Percentiles rank a stretch among this genome's conserved stretches.
phyloP scores from a whole-genome alignment of 2,329 filamentous ascomycete species.

The Ophiobolus disseminans region DNA sequence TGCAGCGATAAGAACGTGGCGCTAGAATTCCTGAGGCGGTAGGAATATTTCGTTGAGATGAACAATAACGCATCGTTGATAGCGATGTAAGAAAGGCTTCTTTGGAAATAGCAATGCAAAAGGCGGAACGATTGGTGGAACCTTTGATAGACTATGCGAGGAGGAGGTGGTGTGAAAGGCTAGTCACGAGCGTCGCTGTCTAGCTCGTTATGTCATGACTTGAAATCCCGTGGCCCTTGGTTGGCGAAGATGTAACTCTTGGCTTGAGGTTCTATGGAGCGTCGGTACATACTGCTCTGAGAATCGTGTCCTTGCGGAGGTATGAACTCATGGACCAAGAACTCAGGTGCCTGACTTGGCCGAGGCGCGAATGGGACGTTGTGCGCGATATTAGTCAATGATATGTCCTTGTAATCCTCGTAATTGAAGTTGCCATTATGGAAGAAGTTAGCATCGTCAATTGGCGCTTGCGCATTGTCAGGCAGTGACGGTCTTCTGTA shows the following conservation, averaged over 20 bases:
- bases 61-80: neutral
- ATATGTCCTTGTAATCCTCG: constrained; percentile 38
- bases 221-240: constrained; percentile 54
- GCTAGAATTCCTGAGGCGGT: constrained; percentile 1
- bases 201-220: neutral
- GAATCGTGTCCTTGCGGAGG: constrained; percentile 52
- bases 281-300: constrained; percentile 34
- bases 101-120: neutral
- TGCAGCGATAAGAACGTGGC: neutral
- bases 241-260: constrained; percentile 59
- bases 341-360: constrained; percentile 39
- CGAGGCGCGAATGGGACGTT: constrained; percentile 42
- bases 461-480: constrained; percentile 32
- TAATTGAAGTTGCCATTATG: constrained; percentile 34
- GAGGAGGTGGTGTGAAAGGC: neutral
- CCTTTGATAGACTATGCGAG: neutral
- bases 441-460: constrained; percentile 32
- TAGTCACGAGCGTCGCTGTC: neutral
- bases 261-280: constrained; percentile 40
- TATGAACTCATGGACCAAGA: constrained; percentile 57
- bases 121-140: neutral
- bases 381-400: constrained; percentile 38
- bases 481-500: constrained; percentile 47
- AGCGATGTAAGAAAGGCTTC: neutral
- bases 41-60: neutral